These are phyloP conservation scores for Tolypocladium tundrense DNA, from an alignment of 2,329 filamentous ascomycete species.

Conservation along the genomic window DNA sequence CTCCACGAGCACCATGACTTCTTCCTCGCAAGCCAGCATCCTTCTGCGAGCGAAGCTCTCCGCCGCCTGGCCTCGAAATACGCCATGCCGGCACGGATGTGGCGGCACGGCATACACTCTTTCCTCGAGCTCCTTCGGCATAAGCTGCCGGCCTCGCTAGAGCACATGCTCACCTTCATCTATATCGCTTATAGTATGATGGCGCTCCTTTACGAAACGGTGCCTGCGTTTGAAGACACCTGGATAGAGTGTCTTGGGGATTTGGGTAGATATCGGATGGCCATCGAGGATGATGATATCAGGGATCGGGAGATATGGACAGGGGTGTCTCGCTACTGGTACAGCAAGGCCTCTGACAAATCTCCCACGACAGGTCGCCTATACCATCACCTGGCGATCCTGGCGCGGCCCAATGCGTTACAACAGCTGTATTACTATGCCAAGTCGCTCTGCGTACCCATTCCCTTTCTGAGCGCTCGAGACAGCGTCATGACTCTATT, in stretches of 20 bases:
- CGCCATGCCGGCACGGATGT: constrained; percentile 87
- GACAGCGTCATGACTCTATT: constrained; percentile 64
- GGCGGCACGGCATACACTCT: constrained; percentile 82
- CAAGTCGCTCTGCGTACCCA: constrained; percentile 58
- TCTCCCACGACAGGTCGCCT: constrained; percentile 66
- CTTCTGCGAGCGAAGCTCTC: constrained; percentile 59
- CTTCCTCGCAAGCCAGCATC: constrained; percentile 80
- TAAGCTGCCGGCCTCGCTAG: constrained; percentile 63
- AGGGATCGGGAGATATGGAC: constrained; percentile 74
- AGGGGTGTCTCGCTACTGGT: constrained; percentile 72
- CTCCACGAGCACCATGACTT: constrained; percentile 80
- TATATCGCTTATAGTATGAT: constrained; percentile 87
- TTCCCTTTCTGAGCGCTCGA: constrained; percentile 56
- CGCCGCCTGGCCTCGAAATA: constrained; percentile 67
- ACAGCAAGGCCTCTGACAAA: constrained; percentile 68
- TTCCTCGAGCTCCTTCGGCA: constrained; percentile 71
- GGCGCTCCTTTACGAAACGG: constrained; percentile 75
- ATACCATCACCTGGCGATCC: constrained; percentile 79
- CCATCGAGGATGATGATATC: constrained; percentile 75
- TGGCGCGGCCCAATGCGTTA: constrained; percentile 58
- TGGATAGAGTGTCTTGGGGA: constrained; percentile 94
- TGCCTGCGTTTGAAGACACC: constrained; percentile 71
- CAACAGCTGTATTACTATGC: constrained; percentile 65
- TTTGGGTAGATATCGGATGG: constrained; percentile 75
- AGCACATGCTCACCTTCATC: constrained; percentile 87